Evolutionary conservation across 805 yeast species (phyloP).

Genomic region (Yamadazyma paraphyllophila): DNA sequence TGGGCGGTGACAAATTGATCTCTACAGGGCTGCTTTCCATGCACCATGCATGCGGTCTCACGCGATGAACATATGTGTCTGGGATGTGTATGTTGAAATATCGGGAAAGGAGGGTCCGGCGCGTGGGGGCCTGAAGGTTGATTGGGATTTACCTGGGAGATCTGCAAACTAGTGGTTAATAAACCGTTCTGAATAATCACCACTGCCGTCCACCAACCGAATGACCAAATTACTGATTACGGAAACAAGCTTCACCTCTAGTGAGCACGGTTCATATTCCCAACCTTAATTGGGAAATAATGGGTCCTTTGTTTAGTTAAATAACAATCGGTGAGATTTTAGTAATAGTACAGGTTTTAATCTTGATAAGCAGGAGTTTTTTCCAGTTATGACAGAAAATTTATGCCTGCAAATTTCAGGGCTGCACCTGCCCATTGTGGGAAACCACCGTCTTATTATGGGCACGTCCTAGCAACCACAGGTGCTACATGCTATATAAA

Average conservation of each 20-base stretch:
- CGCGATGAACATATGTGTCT: background rate
- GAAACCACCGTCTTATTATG: background rate
- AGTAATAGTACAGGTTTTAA: background rate
- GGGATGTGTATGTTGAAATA: background rate
- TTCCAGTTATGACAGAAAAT: background rate
- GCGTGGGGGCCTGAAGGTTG: background rate
- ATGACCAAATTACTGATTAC: too few species aligned
- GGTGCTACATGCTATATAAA: background rate
- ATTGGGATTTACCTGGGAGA: too few species aligned
- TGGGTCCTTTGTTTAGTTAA: conserved; percentile 1
- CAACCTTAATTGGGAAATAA: background rate
- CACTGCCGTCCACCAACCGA: too few species aligned
- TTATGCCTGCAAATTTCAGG: background rate
- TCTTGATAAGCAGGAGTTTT: background rate
- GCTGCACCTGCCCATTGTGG: background rate
- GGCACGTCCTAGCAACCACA: background rate
- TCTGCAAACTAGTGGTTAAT: too few species aligned
- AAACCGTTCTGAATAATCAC: too few species aligned
- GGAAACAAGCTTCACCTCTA: background rate
- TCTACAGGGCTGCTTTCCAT: background rate
- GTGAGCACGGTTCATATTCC: background rate
- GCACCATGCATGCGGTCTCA: background rate
- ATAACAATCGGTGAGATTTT: background rate
- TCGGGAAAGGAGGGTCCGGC: background rate
- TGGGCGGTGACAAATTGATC: background rate